Evolutionary conservation across 2,329 filamentous ascomycete species (phyloP), one percentile per base, ranked within the genome.

Genomic region (Pseudocercospora eumusae): DNA sequence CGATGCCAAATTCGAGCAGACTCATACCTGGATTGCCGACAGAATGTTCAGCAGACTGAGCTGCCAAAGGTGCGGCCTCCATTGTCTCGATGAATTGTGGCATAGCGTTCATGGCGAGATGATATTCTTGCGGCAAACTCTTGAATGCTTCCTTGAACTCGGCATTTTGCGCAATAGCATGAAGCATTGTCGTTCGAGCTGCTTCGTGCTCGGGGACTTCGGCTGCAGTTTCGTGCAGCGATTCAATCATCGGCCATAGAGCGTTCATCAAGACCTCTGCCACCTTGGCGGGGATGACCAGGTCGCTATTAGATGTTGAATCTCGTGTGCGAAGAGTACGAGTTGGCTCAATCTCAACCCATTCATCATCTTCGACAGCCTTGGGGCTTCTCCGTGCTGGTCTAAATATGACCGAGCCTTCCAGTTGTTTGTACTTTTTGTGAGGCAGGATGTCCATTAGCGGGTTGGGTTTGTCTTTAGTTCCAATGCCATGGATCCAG

Each of bases 401-500:
- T 7, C 45, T 20, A 44, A 69, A 70, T 3, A 55, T 58, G 5
- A 69, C 69, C 9, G 44, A 60, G 13, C 67, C 67, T 53, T 25
- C 40, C 4, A 70, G 55, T 33, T 62, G 23, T 31, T 61, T 57
- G 31, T 45, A 59, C 27, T 60, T 54, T 42, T 69, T 69, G 40
- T 68, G 62, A 11, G 68, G 69, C 45, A 70, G 42, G 2, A 69
- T 63, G 2, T 64, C 45, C 56, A 68, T 65, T n/a, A 70, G 57
- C 15, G 69, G 69, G 42, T 70, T 70, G 3, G 67, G 69, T 7
- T 61, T 49, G 1, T 65, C 60, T 8, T 66, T 47, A 8, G 69
- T 70, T 4, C 67, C 69, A 6, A 64, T 60, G 18, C 69, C 69
- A 57, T 70, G 69, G n/a, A 69, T 70, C 69, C 69, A 70, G 15